Percentiles rank a stretch among this genome's conserved stretches.
phyloP scores from a whole-genome alignment of 805 yeast genomes.

The Candida endomychidarum region DNA sequence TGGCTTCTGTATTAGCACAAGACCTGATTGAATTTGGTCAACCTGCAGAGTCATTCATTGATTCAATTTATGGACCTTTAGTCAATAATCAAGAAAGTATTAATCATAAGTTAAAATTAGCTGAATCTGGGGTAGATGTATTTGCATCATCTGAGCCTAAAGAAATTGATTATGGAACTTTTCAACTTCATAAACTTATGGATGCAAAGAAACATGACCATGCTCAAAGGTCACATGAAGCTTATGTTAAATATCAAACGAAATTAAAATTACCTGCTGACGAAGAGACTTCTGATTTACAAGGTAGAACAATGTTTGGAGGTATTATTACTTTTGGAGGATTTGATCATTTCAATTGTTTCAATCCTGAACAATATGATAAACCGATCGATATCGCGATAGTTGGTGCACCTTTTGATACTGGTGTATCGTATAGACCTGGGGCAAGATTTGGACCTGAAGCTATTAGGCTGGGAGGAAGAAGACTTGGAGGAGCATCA shows the following conservation, averaged over 20 bases:
- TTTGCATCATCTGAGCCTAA: not conserved
- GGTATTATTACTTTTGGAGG: conserved; percentile 59
- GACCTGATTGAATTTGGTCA: conserved; percentile 40
- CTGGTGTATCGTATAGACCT: conserved; percentile 55
- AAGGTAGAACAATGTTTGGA: conserved; percentile 35
- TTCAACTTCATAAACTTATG: conserved; percentile 2
- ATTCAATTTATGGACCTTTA: conserved; percentile 27
- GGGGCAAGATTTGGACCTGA: conserved; percentile 64
- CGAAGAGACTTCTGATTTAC: conserved; percentile 35
- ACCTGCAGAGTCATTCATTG: conserved; percentile 17
- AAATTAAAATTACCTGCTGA: conserved; percentile 30
- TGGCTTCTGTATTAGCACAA: not conserved
- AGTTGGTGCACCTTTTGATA: conserved; percentile 60
- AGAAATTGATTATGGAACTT: conserved; percentile 1
- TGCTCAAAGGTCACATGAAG: conserved; percentile 12
- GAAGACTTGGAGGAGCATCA: conserved; percentile 37
- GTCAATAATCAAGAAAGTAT: conserved; percentile 18
- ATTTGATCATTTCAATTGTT: conserved; percentile 47
- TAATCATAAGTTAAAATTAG: conserved; percentile 10
- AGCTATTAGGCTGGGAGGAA: conserved; percentile 46
- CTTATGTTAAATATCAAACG: conserved; percentile 15
- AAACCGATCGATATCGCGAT: conserved; percentile 48
- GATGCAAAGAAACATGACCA: not conserved
- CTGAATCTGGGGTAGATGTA: conserved; percentile 9
- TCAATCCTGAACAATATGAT: conserved; percentile 15